Base-by-base conservation (phyloP, 345 rosid species). In the Euphorbia lathyris region DNA sequence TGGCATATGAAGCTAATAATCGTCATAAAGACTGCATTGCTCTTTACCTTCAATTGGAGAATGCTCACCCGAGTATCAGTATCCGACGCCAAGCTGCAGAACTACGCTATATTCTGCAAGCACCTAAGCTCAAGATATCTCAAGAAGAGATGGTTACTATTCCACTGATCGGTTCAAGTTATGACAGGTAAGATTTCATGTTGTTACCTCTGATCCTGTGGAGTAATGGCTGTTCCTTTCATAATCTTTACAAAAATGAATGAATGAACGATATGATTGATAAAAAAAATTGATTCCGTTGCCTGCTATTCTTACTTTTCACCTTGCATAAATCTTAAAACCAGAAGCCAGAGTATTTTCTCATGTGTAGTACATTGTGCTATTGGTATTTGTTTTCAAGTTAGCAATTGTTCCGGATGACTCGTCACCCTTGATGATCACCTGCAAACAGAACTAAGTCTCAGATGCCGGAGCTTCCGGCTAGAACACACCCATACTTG, bases 1-100 rank as follows among this genome's bases (percentile, higher is more conserved):
- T 94, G 98, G 98, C 97, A 58, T 94, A 94, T 61, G 98, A 91
- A 79, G 97, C 98, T 60, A 91, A 88, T 76, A 87, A 88, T 65
- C 95, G 97, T 56, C 97, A 90, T 25, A 73, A 69, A 7, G 97
- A 94, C 75, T 91, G 98, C 84, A 91, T 94, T 75, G 86, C 81
- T 66, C 95, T 94, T 75, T 94, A 91, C 85, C 80, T 68, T 80
- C 93, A 91, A 77, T 67, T 94, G 82, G 98, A 94, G 86, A 77
- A 74, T 85, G 81, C 67, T 77, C 98, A 94, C 23, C 98, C 97
- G 0, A 85, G 83, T 72, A 60, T 76, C 72, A 87, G 90, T 80
- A 94, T 94, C 30, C 89, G 92, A 30, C 97, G 97, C 29, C 98
- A 94, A 79, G 98, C 98, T 77, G 89, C 96, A 29, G 86, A 91